Evolutionary conservation across 106 monocot species (phyloP), one percentile per base, ranked within the genome.

Genomic region (Ottelia alismoides): DNA sequence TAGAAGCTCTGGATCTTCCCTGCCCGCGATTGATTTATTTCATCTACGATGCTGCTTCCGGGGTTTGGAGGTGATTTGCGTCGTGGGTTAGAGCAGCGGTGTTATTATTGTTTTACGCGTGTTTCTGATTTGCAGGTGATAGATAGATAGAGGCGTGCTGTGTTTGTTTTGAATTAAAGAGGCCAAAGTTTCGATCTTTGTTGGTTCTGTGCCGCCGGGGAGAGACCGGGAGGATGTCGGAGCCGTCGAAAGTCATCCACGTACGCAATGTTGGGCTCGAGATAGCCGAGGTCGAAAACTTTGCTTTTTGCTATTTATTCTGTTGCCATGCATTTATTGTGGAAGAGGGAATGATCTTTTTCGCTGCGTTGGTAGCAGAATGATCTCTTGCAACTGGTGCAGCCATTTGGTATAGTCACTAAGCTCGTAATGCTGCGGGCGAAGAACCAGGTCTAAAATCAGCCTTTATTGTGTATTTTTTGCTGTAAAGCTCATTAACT

Each of bases 381-480:
- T 56, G 74, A 74, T 40, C 44, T 74, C 7, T 62, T 69, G 23
- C 74, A 69, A 56, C 59, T 74, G 32, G 44, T 69, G 28, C 68
- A 57, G 28, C 74, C 68, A 17, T 74, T 74, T 27, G 74, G 74
- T 21, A 18, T 27, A 5, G 56, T 74, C 40, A 51, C 68, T 4
- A 74, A 74, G 51, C 35, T 63, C 18, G 69, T 74, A 31, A 69
- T 74, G 64, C 31, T 74, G 44, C 68, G 69, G 20, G 50, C 63
- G 0, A 74, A 74, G 49, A 74, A 74, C 47, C 69, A 74, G 74
- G 74, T n/a, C n/a, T n/a, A n/a, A n/a, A n/a, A n/a, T n/a, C n/a
- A n/a, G n/a, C 31, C 22, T 56, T 20, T 0, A 17, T 74, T 14
- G 35, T 40, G 9, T 40, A 14, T 40, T 40, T 40, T 40, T 40